Base-by-base conservation (phyloP, 805 yeast genomes). In the Saccharomyces paradoxus region DNA sequence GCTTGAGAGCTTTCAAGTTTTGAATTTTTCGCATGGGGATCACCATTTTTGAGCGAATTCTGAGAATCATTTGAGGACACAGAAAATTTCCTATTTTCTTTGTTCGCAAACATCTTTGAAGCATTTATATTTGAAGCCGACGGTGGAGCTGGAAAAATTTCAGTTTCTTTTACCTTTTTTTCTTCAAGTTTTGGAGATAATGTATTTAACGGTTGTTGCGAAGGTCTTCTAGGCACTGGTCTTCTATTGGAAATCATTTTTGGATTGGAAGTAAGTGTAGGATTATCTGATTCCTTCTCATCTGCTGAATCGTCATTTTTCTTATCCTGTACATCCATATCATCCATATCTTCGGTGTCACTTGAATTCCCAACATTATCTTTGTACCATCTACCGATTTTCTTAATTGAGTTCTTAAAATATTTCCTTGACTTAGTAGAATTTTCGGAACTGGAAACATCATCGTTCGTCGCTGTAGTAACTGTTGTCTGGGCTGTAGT, bases 311-410 rank as follows among this genome's bases (percentile, higher is more conserved):
- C 46, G 9, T 14, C 21, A 2, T 9, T 28, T 13, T 30, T 49
- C 29, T 44, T 49, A 46, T 30, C 29, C 46, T 46, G 46, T 3
- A 46, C 1, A 26, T 48, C 32, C 7, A 17, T 2, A 8, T 37
- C 22, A 37, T 37, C 44, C 24, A 37, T 17, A 4, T 55, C 50
- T 12, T 52, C 55, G 32, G 51, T 46, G 5, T 49, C 49, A 14
- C 50, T 50, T 9, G 44, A 29, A 7, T 46, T 58, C 14, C 57
- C 55, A 2, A 65, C 65, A 22, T 57, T 57, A 17, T 66, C 69
- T 52, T 76, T 77, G 60, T 86, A 86, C 89, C 92, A 84, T 57
- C 79, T 83, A 1, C 87, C 87, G 7, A 87, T 67, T 61, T 81
- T 86, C 55, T 76, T 78, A 49, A 84, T 69, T 0, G 88, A 77